These are phyloP conservation scores for Aspergillus versicolor DNA, from an alignment of 2,329 filamentous ascomycete genomes.

Conservation along the genomic window DNA sequence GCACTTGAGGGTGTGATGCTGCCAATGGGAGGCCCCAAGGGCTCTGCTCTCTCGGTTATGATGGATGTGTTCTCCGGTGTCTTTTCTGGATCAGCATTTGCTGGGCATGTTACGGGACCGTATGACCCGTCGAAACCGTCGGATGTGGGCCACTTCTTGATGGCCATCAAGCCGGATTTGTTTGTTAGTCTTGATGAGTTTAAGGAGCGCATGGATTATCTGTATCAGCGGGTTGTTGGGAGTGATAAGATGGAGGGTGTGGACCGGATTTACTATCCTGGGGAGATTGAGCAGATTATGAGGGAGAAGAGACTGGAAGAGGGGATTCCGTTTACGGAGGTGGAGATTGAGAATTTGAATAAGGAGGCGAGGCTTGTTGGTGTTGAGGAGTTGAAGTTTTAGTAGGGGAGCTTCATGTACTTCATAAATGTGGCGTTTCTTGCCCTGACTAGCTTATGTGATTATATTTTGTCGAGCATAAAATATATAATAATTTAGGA, in stretches of 20 bases:
- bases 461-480: too few species aligned
- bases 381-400: conserved; percentile 11
- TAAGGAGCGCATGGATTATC: conserved; percentile 57
- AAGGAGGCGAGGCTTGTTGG: conserved; percentile 49
- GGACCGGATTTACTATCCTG: conserved; percentile 58
- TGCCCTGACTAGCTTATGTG: too few species aligned
- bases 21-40: conserved; percentile 82
- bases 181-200: conserved; percentile 73
- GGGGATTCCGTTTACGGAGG: conserved; percentile 52
- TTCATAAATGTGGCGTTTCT: too few species aligned
- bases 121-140: conserved; percentile 70
- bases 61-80: conserved; percentile 84
- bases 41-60: conserved; percentile 74
- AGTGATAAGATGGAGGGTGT: conserved; percentile 55
- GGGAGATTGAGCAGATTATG: conserved; percentile 55
- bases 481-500: too few species aligned
- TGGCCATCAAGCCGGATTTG: conserved; percentile 71
- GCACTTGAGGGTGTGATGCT: conserved; percentile 79
- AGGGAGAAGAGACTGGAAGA: conserved; percentile 39
- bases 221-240: conserved; percentile 55
- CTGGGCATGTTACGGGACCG: conserved; percentile 71
- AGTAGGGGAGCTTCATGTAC: neutral
- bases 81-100: conserved; percentile 76
- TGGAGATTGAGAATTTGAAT: conserved; percentile 52
- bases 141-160: conserved; percentile 72